These are phyloP conservation scores for Venturia nashicola DNA, from an alignment of 2,329 filamentous ascomycete species.

Conservation along the genomic window DNA sequence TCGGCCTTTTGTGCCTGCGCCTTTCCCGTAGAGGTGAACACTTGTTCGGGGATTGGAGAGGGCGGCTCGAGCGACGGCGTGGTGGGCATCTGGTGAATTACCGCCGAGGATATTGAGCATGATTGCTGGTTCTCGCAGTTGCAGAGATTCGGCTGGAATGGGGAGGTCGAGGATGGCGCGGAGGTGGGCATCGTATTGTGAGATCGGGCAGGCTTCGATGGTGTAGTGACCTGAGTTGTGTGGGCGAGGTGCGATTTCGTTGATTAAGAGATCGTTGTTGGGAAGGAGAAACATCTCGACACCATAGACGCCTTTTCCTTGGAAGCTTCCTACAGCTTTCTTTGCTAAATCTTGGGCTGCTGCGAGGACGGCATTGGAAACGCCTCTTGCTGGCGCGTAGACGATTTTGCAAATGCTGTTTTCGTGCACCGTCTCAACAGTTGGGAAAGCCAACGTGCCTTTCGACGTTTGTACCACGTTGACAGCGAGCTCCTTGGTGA, in stretches of 20 bases:
- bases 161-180: slow-evolving; percentile 66
- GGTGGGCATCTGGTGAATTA: slow-evolving; percentile 50
- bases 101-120: slow-evolving; percentile 77
- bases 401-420: slow-evolving; percentile 91
- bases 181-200: slow-evolving; percentile 86
- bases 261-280: slow-evolving; percentile 61
- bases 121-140: slow-evolving; percentile 49
- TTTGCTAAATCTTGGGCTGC: slow-evolving; percentile 65
- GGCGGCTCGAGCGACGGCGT: slow-evolving; percentile 43
- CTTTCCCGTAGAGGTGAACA: slow-evolving; percentile 88
- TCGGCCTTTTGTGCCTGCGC: slow-evolving; percentile 66
- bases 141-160: slow-evolving; percentile 36
- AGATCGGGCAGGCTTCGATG: slow-evolving; percentile 81
- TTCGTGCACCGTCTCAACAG: slow-evolving; percentile 89
- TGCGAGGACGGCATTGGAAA: slow-evolving; percentile 47
- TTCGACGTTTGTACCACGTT: slow-evolving; percentile 91
- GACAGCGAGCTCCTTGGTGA: slow-evolving; percentile 77
- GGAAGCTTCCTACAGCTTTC: slow-evolving; percentile 66
- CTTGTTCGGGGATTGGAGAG: slow-evolving; percentile 45
- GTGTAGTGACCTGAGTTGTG: slow-evolving; percentile 95
- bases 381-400: slow-evolving; percentile 68
- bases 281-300: slow-evolving; percentile 88
- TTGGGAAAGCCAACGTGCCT: slow-evolving; percentile 62
- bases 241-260: slow-evolving; percentile 71
- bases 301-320: slow-evolving; percentile 86